These are phyloP conservation scores for Suillus spraguei DNA, from an alignment of 768 basidiomycete species.

Conservation along the genomic window DNA sequence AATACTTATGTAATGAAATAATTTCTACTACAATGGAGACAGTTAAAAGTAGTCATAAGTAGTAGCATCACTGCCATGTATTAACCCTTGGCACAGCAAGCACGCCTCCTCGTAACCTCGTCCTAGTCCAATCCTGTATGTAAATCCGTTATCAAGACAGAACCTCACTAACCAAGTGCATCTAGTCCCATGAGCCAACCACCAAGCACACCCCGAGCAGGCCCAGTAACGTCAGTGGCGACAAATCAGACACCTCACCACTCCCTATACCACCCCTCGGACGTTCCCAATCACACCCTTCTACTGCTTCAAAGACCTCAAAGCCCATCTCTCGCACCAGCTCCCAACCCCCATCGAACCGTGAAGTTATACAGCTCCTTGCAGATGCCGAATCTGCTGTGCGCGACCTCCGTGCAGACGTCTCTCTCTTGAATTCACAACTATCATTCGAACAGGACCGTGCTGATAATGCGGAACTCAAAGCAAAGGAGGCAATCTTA, in stretches of 20 bases:
- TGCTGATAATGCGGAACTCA: conserved; percentile 57
- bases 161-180: not conserved
- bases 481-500: conserved; percentile 46
- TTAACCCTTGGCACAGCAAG: conserved; percentile 2
- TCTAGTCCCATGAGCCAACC: conserved; percentile 7
- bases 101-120: not conserved
- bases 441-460: conserved; percentile 54
- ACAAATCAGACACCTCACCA: not conserved
- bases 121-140: not conserved
- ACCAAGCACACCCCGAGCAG: conserved; percentile 1
- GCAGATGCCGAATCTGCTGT: conserved; percentile 43
- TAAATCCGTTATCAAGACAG: not conserved
- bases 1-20: not conserved
- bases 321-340: conserved; percentile 25
- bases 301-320: conserved; percentile 1
- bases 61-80: not conserved
- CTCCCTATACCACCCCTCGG: not conserved
- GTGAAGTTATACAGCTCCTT: conserved; percentile 46
- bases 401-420: conserved; percentile 44
- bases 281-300: not conserved
- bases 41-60: not conserved
- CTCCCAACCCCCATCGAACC: conserved; percentile 27
- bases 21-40: not conserved
- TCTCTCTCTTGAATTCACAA: conserved; percentile 43
- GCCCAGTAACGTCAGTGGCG: not conserved